These are phyloP conservation scores for Marchantia polymorpha DNA, from an alignment of 225 moss, liverwort and hornwort species.

Conservation along the genomic window DNA sequence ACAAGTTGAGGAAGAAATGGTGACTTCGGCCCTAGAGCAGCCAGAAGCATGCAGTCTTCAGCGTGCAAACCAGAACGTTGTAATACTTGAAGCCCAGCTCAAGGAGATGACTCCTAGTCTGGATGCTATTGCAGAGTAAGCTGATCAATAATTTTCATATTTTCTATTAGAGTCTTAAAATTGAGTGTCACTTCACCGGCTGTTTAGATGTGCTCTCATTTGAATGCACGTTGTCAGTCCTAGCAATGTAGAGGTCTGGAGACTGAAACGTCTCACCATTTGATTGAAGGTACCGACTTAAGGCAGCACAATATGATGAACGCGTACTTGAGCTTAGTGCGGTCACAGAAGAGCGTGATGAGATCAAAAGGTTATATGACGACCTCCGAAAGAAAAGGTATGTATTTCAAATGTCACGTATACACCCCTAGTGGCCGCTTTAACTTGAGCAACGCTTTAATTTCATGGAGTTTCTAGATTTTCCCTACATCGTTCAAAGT, in stretches of 20 bases:
- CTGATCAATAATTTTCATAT: background rate
- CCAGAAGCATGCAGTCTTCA: conserved; percentile 58
- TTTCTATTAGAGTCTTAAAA: background rate
- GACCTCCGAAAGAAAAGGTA: conserved; percentile 84
- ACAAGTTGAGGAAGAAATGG: conserved; percentile 57
- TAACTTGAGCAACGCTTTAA: too few relatives aligned
- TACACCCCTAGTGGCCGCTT: background rate
- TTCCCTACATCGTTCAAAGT: too few relatives aligned
- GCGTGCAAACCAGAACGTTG: conserved; percentile 64
- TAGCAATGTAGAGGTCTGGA: background rate
- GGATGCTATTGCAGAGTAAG: conserved; percentile 86
- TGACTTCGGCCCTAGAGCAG: conserved; percentile 60
- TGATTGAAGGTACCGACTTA: conserved; percentile 60
- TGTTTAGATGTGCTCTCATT: too few relatives aligned
- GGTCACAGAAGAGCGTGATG: conserved; percentile 63
- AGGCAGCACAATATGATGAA: conserved; percentile 79
- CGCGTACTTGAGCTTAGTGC: conserved; percentile 72
- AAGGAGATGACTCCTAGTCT: conserved; percentile 90
- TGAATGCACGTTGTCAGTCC: background rate
- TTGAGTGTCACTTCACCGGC: too few relatives aligned
- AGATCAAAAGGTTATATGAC: conserved; percentile 65
- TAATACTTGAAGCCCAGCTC: conserved; percentile 62
- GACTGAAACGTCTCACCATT: background rate
- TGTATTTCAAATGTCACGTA: background rate
- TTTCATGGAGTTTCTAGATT: too few relatives aligned